These are phyloP conservation scores for Amanita subjunquillea DNA, from an alignment of 768 basidiomycete genomes.

Conservation along the genomic window DNA sequence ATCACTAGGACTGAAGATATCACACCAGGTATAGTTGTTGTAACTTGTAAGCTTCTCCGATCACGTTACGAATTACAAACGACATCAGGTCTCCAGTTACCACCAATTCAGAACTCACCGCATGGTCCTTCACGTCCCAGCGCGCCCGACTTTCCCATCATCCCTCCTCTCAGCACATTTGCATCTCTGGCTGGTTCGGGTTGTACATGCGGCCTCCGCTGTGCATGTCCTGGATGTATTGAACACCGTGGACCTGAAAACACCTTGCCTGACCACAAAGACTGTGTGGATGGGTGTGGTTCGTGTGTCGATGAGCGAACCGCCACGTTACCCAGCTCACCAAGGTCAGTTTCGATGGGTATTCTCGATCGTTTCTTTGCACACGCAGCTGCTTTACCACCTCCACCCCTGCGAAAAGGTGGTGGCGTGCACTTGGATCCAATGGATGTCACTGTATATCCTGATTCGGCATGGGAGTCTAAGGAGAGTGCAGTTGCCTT, in stretches of 20 bases:
- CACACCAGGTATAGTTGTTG: background rate
- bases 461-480: slow-evolving; percentile 21
- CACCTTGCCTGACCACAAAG: slow-evolving; percentile 32
- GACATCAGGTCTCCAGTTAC: slow-evolving; percentile 29
- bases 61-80: slow-evolving; percentile 6
- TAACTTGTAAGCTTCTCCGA: background rate
- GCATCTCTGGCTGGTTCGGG: slow-evolving; percentile 54
- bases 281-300: slow-evolving; percentile 45
- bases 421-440: slow-evolving; percentile 34
- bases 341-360: slow-evolving; percentile 12
- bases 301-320: slow-evolving; percentile 48
- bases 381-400: slow-evolving; percentile 59
- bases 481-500: slow-evolving; percentile 33
- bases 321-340: slow-evolving; percentile 10
- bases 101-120: slow-evolving; percentile 32
- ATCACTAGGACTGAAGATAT: background rate
- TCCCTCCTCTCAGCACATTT: slow-evolving; percentile 52
- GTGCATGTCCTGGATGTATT: slow-evolving; percentile 64
- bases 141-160: slow-evolving; percentile 39
- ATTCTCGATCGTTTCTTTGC: slow-evolving; percentile 59
- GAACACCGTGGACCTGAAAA: slow-evolving; percentile 53
- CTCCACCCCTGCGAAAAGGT: slow-evolving; percentile 36
- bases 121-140: slow-evolving; percentile 14
- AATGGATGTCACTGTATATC: slow-evolving; percentile 39
- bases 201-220: slow-evolving; percentile 61